Evolutionary conservation across 495 filamentous ascomycete genomes (phyloP).

Genomic region (Daldinia childiae): DNA sequence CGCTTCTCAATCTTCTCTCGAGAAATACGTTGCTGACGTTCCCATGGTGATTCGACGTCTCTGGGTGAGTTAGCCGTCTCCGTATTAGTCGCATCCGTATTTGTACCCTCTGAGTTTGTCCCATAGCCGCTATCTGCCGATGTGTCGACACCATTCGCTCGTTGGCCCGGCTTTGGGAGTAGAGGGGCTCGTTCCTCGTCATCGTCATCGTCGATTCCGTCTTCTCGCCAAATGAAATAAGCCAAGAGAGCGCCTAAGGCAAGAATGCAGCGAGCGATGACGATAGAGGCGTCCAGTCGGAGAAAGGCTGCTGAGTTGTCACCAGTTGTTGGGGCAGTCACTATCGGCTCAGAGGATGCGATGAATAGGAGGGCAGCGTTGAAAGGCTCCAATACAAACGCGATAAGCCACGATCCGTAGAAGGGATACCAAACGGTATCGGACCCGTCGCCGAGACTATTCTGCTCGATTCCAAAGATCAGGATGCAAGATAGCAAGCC

Average conservation of each 20-base stretch:
- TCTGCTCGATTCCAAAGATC: slow-evolving; percentile 63
- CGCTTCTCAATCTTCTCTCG: slow-evolving; percentile 64
- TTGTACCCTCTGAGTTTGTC: slow-evolving; percentile 52
- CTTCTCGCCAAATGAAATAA: slow-evolving; percentile 50
- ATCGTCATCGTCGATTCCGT: slow-evolving; percentile 45
- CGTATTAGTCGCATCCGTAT: slow-evolving; percentile 44
- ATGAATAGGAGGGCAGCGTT: slow-evolving; percentile 52
- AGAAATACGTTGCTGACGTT: slow-evolving; percentile 59
- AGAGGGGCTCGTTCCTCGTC: slow-evolving; percentile 64
- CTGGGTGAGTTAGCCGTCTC: slow-evolving; percentile 49
- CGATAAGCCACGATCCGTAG: slow-evolving; percentile 64
- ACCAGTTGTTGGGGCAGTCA: slow-evolving; percentile 8
- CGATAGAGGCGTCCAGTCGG: slow-evolving; percentile 48
- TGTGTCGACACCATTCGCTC: slow-evolving; percentile 31
- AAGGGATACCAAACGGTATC: slow-evolving; percentile 70
- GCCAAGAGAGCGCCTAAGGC: slow-evolving; percentile 43
- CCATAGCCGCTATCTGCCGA: slow-evolving; percentile 57
- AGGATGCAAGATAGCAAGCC: slow-evolving; percentile 65
- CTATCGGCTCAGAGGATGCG: slow-evolving; percentile 32
- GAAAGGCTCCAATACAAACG: slow-evolving; percentile 59
- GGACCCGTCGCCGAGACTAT: slow-evolving; percentile 57
- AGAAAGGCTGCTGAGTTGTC: slow-evolving; percentile 35
- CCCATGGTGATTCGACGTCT: slow-evolving; percentile 59
- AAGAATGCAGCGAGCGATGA: slow-evolving; percentile 47
- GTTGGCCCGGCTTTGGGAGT: slow-evolving; percentile 50